Evolutionary conservation across 2,329 filamentous ascomycete genomes (phyloP).

Genomic region (Chrysoporthe cubensis): DNA sequence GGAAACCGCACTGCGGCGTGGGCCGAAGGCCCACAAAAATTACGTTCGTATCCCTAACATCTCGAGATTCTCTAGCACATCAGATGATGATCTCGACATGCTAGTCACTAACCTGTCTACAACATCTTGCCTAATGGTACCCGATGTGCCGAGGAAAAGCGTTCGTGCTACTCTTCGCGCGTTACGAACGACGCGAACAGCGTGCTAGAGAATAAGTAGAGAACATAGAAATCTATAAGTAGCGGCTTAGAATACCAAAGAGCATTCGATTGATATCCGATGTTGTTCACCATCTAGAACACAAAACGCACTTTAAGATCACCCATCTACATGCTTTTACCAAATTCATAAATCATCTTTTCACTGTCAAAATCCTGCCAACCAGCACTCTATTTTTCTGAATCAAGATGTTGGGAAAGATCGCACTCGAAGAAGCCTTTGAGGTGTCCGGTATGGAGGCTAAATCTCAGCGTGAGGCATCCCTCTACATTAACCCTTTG

Average conservation of each 20-base stretch:
- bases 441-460: constrained; percentile 24
- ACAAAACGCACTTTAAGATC: not conserved
- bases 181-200: not conserved
- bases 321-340: not conserved
- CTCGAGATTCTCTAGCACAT: constrained; percentile 24
- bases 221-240: not conserved
- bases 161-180: constrained; percentile 3
- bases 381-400: too few relatives aligned
- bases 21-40: not conserved
- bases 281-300: not conserved
- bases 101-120: not conserved
- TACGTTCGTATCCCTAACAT: constrained; percentile 1
- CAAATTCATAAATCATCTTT: not conserved
- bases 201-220: not conserved
- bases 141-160: not conserved
- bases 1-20: not conserved
- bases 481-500: constrained; percentile 19
- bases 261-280: not conserved
- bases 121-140: not conserved
- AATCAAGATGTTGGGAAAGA: constrained; percentile 24
- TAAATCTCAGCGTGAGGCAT: constrained; percentile 24
- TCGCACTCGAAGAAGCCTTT: constrained; percentile 27
- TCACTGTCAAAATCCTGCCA: not conserved
- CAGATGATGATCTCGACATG: constrained; percentile 24
- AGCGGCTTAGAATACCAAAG: not conserved